Evolutionary conservation across 768 basidiomycete species (phyloP), one percentile per base, ranked within the genome.

Genomic region (Macrolepiota fuliginosa): DNA sequence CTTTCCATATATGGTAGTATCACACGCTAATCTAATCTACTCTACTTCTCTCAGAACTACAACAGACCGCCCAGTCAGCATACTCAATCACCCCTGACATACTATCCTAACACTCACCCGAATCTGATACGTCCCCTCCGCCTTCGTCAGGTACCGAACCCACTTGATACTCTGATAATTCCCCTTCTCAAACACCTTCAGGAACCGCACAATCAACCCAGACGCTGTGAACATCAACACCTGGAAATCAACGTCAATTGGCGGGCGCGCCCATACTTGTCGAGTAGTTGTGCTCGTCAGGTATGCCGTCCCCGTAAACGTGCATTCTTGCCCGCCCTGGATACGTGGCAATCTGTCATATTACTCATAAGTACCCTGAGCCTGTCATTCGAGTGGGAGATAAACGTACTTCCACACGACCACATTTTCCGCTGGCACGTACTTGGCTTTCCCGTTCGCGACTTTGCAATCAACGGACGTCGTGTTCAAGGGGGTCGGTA

Each of bases 181-280:
- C 72, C 83, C 86, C 82, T 94, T 97, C 80, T 98, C 97, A 67
- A 98, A 98, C 17, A 99, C 96, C 73, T 98, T 98, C 70, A 99
- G 76, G 83, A 98, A 99, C 56, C 96, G 85, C 46, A 99, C 97
- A 54, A 96, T 90, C 68, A 99, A 73, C 1, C 97, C 97, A 11
- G 96, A 98, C 11, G 97, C 83, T 0, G 97, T 98, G 75, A 98
- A 94, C 97, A 99, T 99, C 67, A 99, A 81, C 61, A 99, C 97
- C 77, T 96, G 94, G 77, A 99, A 99, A 73, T 99, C 97, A 64
- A 98, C 89, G 66, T 96, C 93, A 69, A 99, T 98, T 6, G 97
- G 97, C 17, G 97, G 97, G 58, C 97, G 81, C 2, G 96, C 95
- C 97, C 97, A 99, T 3, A 96, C 89, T 82, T 98, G 95, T 36